phyloP scores from a whole-genome alignment of 2,329 filamentous ascomycete species.

The Claviceps capensis region DNA sequence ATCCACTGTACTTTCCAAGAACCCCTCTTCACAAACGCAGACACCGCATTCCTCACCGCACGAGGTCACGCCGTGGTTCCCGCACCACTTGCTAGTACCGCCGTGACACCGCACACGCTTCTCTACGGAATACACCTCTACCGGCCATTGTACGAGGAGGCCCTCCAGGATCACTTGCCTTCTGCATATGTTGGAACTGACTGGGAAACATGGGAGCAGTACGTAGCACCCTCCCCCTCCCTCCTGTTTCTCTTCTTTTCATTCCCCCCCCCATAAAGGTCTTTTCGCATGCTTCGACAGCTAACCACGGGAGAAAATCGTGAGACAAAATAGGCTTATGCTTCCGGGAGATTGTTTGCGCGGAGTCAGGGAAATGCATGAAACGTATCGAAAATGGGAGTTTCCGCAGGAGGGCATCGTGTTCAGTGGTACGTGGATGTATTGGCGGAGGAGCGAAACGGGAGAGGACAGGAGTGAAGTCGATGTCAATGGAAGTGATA shows the following conservation, averaged over 20 bases:
- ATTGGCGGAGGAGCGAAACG: conserved; percentile 4
- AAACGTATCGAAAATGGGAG: conserved; percentile 4
- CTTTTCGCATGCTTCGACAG: background rate
- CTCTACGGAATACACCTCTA: conserved; percentile 52
- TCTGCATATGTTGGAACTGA: conserved; percentile 44
- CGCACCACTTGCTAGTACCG: conserved; percentile 37
- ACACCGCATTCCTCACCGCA: conserved; percentile 37
- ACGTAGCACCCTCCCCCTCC: conserved; percentile 10
- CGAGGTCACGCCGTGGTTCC: conserved; percentile 40
- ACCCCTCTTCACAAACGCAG: conserved; percentile 33
- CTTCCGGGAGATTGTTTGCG: background rate
- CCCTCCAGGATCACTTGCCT: conserved; percentile 33
- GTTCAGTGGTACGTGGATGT: conserved; percentile 12
- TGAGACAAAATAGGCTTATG: background rate
- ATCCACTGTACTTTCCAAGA: conserved; percentile 41
- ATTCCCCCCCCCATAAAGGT: no score
- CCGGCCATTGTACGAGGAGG: conserved; percentile 34
- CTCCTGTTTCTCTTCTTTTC: background rate
- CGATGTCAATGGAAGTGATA: background rate
- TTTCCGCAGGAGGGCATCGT: conserved; percentile 10
- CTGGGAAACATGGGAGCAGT: conserved; percentile 38
- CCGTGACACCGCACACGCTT: conserved; percentile 34
- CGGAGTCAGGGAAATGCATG: conserved; percentile 8
- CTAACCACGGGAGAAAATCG: background rate
- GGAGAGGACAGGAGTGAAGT: background rate